Evolutionary conservation across 179 eudicot genomes (phyloP), one percentile per base, ranked within the genome.

Genomic region (Beta macrorhiza): DNA sequence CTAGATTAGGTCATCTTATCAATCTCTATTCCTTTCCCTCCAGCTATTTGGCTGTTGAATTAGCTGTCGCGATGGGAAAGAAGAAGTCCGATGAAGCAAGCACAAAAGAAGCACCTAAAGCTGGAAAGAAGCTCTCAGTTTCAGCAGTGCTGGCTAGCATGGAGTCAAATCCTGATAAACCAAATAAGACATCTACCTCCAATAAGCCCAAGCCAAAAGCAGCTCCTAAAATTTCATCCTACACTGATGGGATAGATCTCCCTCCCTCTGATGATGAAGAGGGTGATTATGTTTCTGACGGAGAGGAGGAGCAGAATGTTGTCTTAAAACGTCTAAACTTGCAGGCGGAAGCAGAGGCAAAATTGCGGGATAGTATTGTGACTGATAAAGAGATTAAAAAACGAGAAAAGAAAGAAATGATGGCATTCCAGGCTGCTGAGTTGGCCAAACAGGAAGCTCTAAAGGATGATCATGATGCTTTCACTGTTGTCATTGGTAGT

Each of bases 221-320:
- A 53, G 81, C 90, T 82, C 53, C 53, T 5, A 49, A 49, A 49
- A 11, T 49, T 49, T 72, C 89, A 16, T 83, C 93, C 65, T 92
- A 91, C 75, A 84, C 82, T 19, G 97, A 90, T 47, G 93, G 87
- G 12, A 80, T 92, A 13, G 97, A 92, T 89, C 94, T 92, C 51
- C 97, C 97, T 45, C 92, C 97, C 10, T 91, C 94, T 51, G 94
- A 91, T 75, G 97, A 90, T 1, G 97, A 92, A 9, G 93, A 91
- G 37, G 92, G 82, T 52, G 86, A 79, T 8, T 22, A 63, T 80
- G 87, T 52, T 29, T 67, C 83, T 47, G 91, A 72, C 72, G 90
- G 80, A 49, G 90, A 85, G 79, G 80, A 69, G 47, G 79, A 64
- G 32, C 80, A 57, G 78, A 62, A 49, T 67, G 84, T 61, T 55